Base-by-base conservation (phyloP, 164 flowering plant genomes). In the Magnolia sinica region DNA sequence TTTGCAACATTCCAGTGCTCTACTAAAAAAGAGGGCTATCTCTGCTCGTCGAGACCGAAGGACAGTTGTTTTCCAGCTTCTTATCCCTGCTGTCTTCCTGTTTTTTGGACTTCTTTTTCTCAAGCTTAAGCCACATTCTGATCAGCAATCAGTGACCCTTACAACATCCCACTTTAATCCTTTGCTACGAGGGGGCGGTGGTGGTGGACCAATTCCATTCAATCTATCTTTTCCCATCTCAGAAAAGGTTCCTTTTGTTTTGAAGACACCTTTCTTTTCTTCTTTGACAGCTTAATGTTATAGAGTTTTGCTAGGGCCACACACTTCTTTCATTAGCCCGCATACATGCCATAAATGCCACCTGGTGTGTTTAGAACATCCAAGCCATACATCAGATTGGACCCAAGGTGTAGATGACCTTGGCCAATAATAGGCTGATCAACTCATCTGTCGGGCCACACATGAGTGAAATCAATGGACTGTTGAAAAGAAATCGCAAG, bases 181-280 rank as follows among this genome's bases (percentile, higher is more conserved):
- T 79, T 77, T 92, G 55, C 81, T 96, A 82, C 79, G 88, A 77
- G 97, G 98, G 70, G 92, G 88, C 4, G 98, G 99, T 68, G 99
- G 98, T 66, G 99, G 97, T 55, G 99, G 97, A 77, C 99, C 99
- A 74, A 91, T 96, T 83, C 98, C 99, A 75, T 96, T 86, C 82
- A 91, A 94, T 88, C 79, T 94, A 29, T 86, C 93, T 55, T 83
- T 83, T 79, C 90, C 89, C 49, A 89, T 94, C 64, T 81, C 98
- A 31, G 76, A 83, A 50, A 86, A 89, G 94, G 98, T 93, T 45
- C 27, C 78, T 76, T 69, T 31, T 18, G 13, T 55, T 55, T 37
- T 37, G 45, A 37, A 37, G 45, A 37, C 7, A 5, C 45, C 45
- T 37, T 11, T 55, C 18, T 16, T 55, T 16, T 55, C 61, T 55